Percentiles rank a stretch among this genome's conserved stretches.
Conservation (phyloP, 1,139 yeast genomes). For the Kazachstania sp. region DNA sequence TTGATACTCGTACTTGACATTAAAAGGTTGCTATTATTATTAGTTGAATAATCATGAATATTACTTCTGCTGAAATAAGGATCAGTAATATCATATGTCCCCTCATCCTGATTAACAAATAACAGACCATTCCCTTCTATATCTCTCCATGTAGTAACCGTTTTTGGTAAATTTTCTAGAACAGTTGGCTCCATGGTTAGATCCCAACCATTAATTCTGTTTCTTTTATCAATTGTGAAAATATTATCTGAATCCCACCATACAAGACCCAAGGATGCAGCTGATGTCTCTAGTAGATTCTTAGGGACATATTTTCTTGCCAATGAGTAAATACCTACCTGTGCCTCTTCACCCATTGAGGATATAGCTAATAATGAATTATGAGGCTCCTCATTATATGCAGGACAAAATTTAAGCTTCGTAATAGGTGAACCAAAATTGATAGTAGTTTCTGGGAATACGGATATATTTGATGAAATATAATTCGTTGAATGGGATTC, state of each 20-base stretch:
- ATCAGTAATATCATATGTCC: constrained; percentile 14
- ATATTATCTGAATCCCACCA: constrained; percentile 30
- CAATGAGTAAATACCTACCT: constrained; percentile 65
- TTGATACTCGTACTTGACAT: neutral
- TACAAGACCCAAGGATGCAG: constrained; percentile 29
- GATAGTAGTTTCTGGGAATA: constrained; percentile 60
- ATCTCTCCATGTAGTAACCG: constrained; percentile 29
- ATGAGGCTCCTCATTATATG: constrained; percentile 34
- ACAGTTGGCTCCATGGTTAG: constrained; percentile 26
- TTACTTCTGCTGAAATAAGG: neutral
- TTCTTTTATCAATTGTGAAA: constrained; percentile 29
- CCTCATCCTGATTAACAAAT: constrained; percentile 25
- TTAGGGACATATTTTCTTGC: constrained; percentile 69
- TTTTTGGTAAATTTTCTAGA: constrained; percentile 25
- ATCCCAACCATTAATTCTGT: constrained; percentile 29
- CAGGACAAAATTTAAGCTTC: constrained; percentile 47
- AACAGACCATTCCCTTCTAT: constrained; percentile 31
- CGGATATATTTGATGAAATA: constrained; percentile 8
- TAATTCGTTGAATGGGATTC: constrained; percentile 17
- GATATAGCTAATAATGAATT: constrained; percentile 68
- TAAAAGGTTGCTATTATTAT: neutral
- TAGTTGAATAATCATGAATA: neutral
- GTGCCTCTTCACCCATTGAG: constrained; percentile 68
- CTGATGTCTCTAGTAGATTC: constrained; percentile 35
- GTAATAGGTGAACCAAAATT: constrained; percentile 55